Evolutionary conservation across 345 rosid genomes (phyloP).

Genomic region (Rhizophora mangle): DNA sequence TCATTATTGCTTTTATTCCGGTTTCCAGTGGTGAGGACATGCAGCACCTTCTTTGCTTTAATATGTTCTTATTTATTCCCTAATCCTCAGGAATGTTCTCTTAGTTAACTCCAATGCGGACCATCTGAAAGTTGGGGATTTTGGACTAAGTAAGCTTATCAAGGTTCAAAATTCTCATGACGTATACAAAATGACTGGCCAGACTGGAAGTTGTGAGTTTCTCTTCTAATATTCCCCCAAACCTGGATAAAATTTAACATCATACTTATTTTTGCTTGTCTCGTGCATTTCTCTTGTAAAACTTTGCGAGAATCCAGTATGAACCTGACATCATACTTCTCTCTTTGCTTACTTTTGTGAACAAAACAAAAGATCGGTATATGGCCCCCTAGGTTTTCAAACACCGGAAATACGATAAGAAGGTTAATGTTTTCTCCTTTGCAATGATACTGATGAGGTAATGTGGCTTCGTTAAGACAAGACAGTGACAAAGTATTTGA

Average conservation of each 20-base stretch:
- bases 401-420: slow-evolving; percentile 95
- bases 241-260: slow-evolving; percentile 9
- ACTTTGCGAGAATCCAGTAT: slow-evolving; percentile 1
- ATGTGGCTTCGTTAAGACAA: slow-evolving; percentile 10
- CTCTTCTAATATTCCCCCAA: slow-evolving; percentile 10
- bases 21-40: slow-evolving; percentile 1
- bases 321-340: slow-evolving; percentile 18
- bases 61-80: slow-evolving; percentile 10
- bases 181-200: slow-evolving; percentile 98
- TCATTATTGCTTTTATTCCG: neutral
- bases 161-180: slow-evolving; percentile 94
- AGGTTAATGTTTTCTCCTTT: slow-evolving; percentile 96
- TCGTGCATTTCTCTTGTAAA: slow-evolving; percentile 18
- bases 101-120: slow-evolving; percentile 91
- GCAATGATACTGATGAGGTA: slow-evolving; percentile 98
- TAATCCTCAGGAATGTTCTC: slow-evolving; percentile 78
- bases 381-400: slow-evolving; percentile 99
- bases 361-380: slow-evolving; percentile 67
- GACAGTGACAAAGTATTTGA: slow-evolving; percentile 13
- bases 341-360: slow-evolving; percentile 16
- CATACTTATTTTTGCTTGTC: slow-evolving; percentile 16
- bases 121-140: slow-evolving; percentile 96
- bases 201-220: slow-evolving; percentile 96
- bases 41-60: neutral
- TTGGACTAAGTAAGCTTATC: slow-evolving; percentile 97